Percentiles rank a stretch among this genome's conserved stretches.
Evolutionary conservation across 2,329 filamentous ascomycete species (phyloP).

Genomic region (Dothiorella sarmentorum): DNA sequence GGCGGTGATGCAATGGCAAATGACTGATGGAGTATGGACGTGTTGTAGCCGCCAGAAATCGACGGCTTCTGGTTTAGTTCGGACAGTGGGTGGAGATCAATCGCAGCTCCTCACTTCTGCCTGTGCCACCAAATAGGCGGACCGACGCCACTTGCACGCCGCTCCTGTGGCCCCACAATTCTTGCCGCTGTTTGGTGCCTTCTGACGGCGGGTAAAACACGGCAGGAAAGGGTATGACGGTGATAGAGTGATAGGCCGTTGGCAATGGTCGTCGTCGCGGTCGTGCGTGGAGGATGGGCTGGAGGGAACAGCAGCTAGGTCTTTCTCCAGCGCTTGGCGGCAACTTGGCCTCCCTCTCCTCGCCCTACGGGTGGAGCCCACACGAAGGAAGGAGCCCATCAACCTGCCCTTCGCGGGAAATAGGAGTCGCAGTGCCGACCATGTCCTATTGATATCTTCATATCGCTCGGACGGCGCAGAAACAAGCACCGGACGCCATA

Average conservation of each 20-base stretch:
- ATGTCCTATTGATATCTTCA: conserved; percentile 11
- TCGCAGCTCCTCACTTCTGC: conserved; percentile 11
- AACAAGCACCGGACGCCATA: conserved; percentile 2
- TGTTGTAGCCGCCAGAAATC: neutral
- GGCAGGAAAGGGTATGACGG: conserved; percentile 2
- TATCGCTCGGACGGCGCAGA: neutral
- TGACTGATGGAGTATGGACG: too few relatives aligned
- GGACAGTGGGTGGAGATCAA: conserved; percentile 2
- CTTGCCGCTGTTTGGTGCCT: conserved; percentile 8
- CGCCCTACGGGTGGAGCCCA: conserved; percentile 14
- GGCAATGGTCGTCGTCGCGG: neutral
- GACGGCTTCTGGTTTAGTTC: neutral
- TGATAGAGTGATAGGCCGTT: neutral
- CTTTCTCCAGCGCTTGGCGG: neutral
- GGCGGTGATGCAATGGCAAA: too few relatives aligned
- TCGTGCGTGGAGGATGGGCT: conserved; percentile 9
- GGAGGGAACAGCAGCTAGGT: neutral
- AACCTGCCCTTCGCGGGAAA: conserved; percentile 5
- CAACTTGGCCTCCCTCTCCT: neutral
- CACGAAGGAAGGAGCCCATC: neutral
- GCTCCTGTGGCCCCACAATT: conserved; percentile 1
- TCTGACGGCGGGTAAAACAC: conserved; percentile 3
- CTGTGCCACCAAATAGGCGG: neutral
- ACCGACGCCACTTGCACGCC: conserved; percentile 4
- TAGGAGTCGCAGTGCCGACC: neutral